phyloP scores from a whole-genome alignment of 768 basidiomycete genomes.

The Boletus sensibilis region DNA sequence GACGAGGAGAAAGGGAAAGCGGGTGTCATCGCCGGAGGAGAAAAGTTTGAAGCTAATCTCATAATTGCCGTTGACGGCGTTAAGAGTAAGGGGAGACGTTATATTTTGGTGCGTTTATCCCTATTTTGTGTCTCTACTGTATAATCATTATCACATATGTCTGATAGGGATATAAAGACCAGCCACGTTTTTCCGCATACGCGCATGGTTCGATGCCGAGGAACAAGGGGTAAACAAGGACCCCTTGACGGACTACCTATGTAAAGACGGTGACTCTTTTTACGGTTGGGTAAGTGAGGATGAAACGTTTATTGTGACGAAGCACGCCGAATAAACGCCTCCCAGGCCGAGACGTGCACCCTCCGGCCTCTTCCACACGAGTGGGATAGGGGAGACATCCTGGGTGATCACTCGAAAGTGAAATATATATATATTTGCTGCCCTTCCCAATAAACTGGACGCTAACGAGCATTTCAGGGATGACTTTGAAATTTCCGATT shows the following conservation, averaged over 20 bases:
- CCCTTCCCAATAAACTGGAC: not conserved
- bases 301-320: not conserved
- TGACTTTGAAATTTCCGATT: constrained; percentile 20
- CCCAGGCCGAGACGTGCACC: constrained; percentile 13
- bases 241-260: constrained; percentile 16
- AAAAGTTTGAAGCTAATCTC: constrained; percentile 12
- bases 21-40: constrained; percentile 16
- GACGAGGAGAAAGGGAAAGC: constrained; percentile 7
- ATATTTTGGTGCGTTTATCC: constrained; percentile 18
- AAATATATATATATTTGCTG: not conserved
- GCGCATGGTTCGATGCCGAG: constrained; percentile 22
- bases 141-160: not conserved
- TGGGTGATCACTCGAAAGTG: not conserved
- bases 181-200: constrained; percentile 21
- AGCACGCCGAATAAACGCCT: not conserved
- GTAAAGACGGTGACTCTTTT: constrained; percentile 11
- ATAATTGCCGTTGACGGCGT: constrained; percentile 29
- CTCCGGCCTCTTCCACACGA: constrained; percentile 15
- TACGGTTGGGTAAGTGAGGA: constrained; percentile 21
- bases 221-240: constrained; percentile 17
- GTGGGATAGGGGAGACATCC: not conserved
- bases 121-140: not conserved
- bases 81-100: constrained; percentile 15
- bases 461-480: constrained; percentile 1
- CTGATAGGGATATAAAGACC: constrained; percentile 16